Evolutionary conservation across 1,284 basidiomycete genomes (phyloP), one percentile per base, ranked within the genome.

Genomic region (Heterobasidion irregulare): DNA sequence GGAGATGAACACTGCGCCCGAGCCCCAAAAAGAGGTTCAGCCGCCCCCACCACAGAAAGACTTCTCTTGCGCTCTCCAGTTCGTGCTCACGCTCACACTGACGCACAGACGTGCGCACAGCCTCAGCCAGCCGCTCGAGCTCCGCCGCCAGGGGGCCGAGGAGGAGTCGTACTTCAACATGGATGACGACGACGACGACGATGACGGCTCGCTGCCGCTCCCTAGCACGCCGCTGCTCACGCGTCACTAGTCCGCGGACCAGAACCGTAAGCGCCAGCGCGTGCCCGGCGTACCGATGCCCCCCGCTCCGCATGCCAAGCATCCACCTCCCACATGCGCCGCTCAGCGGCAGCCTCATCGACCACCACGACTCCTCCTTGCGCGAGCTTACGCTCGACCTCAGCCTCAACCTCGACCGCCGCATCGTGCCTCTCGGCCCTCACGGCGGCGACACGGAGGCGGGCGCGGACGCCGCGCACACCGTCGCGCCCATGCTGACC

Each of bases 141-240:
- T 4, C 9, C 19, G 15, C n/a, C 66, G 71, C 55, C 69, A 82
- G 62, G 84, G 89, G 60, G 76, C 75, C 5, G 86, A 86, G 63
- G 90, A 94, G 63, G 94, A 98, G 65, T 84, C 91, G 59, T 98
- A 96, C 75, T 97, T 97, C 77, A 92, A 94, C 62, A 79, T 73
- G 15, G 86, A 88, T n/a, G n/a, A n/a, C 34, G 89, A 90, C 57
- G 82, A 84, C 54, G 89, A 91, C 38, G 82, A 85, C 46, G 79
- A 84, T 4, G 70, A 66, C 15, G 6, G 19, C 19, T n/a, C 15
- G 52, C 64, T 64, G 50, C 63, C 65, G 38, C 71, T 67, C 4
- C 66, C 65, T 47, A 65, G 75, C 56, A 69, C 66, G 55, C 66
- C 69, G 5, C 66, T 53, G 13, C 57, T 59, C 55, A 15, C 53